These are phyloP conservation scores for Aphanomyces astaci DNA, from an alignment of 352 stramenopile genomes.

Conservation along the genomic window DNA sequence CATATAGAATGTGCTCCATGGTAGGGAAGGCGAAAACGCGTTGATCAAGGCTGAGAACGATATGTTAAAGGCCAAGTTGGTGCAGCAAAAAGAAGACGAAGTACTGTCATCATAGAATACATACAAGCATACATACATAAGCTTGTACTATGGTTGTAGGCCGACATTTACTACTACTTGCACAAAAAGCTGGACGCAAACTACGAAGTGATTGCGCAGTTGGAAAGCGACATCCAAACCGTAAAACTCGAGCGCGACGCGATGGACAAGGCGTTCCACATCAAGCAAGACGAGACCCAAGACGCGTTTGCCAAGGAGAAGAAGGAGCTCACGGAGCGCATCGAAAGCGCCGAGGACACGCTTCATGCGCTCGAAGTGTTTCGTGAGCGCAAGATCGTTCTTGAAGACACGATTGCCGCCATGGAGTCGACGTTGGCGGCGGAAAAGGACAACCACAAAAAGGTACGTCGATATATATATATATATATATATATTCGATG, in stretches of 20 bases:
- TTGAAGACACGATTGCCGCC: slow-evolving; percentile 32
- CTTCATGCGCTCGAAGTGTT: slow-evolving; percentile 49
- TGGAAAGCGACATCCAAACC: slow-evolving; percentile 44
- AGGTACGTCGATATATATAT: too few species aligned
- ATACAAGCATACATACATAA: not conserved
- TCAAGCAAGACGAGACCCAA: slow-evolving; percentile 23
- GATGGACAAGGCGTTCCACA: slow-evolving; percentile 23
- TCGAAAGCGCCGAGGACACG: slow-evolving; percentile 31
- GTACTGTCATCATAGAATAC: too few species aligned
- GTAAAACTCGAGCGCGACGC: slow-evolving; percentile 24
- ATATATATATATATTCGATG: too few species aligned
- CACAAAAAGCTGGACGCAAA: slow-evolving; percentile 77
- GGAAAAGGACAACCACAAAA: slow-evolving; percentile 16
- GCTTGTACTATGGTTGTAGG: slow-evolving; percentile 37
- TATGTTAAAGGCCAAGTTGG: slow-evolving; percentile 17
- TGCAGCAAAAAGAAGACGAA: slow-evolving; percentile 23
- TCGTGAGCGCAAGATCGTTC: slow-evolving; percentile 38
- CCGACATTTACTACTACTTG: slow-evolving; percentile 84
- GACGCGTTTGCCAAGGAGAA: slow-evolving; percentile 26
- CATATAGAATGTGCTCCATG: not conserved
- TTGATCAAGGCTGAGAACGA: slow-evolving; percentile 35
- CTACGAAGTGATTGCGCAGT: slow-evolving; percentile 44
- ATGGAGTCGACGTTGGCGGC: slow-evolving; percentile 33
- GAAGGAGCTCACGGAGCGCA: slow-evolving; percentile 23
- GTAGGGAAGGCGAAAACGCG: slow-evolving; percentile 33